Evolutionary conservation across 805 yeast species (phyloP).

Genomic region (Isabelozyma rhagii): DNA sequence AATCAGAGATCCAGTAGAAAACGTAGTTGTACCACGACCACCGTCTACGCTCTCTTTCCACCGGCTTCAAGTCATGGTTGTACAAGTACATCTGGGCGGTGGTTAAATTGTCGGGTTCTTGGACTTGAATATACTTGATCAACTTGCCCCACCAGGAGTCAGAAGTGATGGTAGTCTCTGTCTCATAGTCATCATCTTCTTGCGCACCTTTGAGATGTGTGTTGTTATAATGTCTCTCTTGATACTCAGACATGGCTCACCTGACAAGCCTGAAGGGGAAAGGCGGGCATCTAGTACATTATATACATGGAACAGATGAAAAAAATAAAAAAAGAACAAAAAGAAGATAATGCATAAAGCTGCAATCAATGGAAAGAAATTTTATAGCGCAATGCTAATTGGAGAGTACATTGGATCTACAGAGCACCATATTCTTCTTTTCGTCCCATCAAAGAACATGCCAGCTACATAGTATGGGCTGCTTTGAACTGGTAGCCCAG

Average conservation of each 20-base stretch:
- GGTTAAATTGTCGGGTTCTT: constrained; percentile 42
- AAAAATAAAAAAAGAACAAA: no score
- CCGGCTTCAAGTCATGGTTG: constrained; percentile 77
- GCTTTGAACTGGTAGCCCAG: no score
- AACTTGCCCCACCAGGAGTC: constrained; percentile 3
- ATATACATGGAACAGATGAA: no score
- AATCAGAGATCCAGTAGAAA: constrained; percentile 84
- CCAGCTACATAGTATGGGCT: no score
- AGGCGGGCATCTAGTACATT: no score
- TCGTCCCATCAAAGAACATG: no score
- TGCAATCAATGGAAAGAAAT: no score
- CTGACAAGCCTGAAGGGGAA: no score
- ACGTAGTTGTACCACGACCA: constrained; percentile 85
- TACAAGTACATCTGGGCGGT: constrained; percentile 62
- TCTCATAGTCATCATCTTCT: background rate
- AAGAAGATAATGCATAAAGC: no score
- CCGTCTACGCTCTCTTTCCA: constrained; percentile 67
- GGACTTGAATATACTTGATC: constrained; percentile 22
- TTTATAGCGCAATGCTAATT: no score
- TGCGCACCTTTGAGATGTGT: background rate
- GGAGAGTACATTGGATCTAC: no score
- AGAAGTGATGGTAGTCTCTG: background rate
- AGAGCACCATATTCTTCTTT: no score
- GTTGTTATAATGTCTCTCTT: background rate
- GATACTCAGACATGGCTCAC: background rate